Evolutionary conservation across 371 early-diverging fungal species (phyloP).

Genomic region (Mortierella sp.): DNA sequence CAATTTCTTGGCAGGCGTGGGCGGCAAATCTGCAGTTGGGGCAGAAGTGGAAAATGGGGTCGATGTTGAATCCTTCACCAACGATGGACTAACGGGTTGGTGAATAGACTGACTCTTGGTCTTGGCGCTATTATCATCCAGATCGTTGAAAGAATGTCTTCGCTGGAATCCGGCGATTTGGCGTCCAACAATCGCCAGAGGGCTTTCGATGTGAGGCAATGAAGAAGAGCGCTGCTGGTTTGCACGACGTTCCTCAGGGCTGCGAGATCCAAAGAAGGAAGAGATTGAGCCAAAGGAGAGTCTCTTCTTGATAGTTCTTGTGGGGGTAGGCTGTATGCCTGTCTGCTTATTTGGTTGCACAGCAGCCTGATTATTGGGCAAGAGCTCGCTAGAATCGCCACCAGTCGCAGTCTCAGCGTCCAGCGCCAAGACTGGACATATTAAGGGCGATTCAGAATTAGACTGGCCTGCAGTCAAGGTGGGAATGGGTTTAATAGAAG

Average conservation of each 20-base stretch:
- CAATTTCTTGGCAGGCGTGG: constrained; percentile 24
- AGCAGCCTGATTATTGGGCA: neutral
- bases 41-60: neutral
- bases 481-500: neutral
- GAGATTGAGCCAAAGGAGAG: constrained; percentile 53
- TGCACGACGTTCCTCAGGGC: constrained; percentile 24
- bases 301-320: constrained; percentile 45
- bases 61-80: constrained; percentile 2
- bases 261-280: constrained; percentile 37
- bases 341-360: neutral
- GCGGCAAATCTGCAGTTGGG: neutral
- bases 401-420: constrained; percentile 6
- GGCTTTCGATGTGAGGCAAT: constrained; percentile 46
- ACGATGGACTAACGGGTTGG: constrained; percentile 1
- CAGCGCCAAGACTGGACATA: neutral
- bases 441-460: neutral
- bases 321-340: constrained; percentile 1
- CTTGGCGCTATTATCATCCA: constrained; percentile 13
- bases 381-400: neutral
- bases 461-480: neutral
- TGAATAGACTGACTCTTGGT: constrained; percentile 13
- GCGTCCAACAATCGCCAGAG: constrained; percentile 33
- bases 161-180: constrained; percentile 53
- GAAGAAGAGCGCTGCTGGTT: constrained; percentile 50
- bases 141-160: constrained; percentile 46